These are phyloP conservation scores for Eutrema heterophyllum DNA, from an alignment of 345 rosid species.

Conservation along the genomic window DNA sequence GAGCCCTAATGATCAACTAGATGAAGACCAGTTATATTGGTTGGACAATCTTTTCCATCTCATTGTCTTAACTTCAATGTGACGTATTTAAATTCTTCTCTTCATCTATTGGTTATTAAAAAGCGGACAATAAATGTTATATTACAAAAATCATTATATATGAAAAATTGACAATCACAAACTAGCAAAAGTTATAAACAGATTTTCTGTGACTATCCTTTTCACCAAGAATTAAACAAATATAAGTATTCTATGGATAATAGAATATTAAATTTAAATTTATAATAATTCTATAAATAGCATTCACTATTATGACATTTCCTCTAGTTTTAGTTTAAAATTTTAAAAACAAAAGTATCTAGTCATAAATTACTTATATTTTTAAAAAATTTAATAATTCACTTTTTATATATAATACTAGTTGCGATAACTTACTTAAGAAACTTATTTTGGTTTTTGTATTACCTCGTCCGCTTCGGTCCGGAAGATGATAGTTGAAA, in stretches of 20 bases:
- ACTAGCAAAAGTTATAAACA: slow-evolving; percentile 12
- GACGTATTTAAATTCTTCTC: slow-evolving; percentile 31
- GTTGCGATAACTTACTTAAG: no score
- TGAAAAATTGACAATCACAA: neutral
- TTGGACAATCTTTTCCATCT: slow-evolving; percentile 18
- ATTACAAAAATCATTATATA: neutral
- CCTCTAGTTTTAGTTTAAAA: neutral
- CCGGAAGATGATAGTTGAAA: no score
- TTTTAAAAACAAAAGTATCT: neutral
- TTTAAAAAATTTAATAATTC: neutral
- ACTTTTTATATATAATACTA: neutral
- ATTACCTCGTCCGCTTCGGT: no score
- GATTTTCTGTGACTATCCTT: slow-evolving; percentile 12
- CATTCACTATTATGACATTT: neutral
- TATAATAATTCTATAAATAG: neutral
- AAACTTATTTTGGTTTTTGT: no score
- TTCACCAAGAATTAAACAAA: slow-evolving; percentile 2
- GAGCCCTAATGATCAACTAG: slow-evolving; percentile 16
- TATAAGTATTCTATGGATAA: neutral
- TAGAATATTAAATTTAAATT: neutral
- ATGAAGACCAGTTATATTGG: slow-evolving; percentile 7
- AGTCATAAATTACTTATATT: neutral
- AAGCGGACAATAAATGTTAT: slow-evolving; percentile 6
- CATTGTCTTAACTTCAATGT: slow-evolving; percentile 10
- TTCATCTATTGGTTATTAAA: slow-evolving; percentile 21